A percentile compares a stretch with the other conserved stretches of the same genome.
Evolutionary conservation across 768 basidiomycete species (phyloP).

Genomic region (Thelephora aurantiotincta): DNA sequence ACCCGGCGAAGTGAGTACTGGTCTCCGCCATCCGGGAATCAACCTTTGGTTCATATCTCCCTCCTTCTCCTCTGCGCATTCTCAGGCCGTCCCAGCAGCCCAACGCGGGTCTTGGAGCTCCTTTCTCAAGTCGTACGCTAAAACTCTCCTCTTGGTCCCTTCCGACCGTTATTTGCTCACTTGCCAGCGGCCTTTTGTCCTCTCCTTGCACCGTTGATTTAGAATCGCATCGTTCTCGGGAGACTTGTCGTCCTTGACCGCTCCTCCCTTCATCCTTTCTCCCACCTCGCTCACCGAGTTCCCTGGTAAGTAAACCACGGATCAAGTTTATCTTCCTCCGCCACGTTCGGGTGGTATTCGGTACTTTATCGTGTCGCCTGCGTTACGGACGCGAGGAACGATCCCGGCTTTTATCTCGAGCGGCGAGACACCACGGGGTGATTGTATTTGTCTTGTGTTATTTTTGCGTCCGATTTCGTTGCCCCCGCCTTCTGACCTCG

Average conservation of each 20-base stretch:
- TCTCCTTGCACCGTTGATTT: constrained; percentile 3
- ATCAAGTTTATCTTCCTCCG: constrained; percentile 2
- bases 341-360: constrained; percentile 5
- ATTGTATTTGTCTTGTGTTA: constrained; percentile 3
- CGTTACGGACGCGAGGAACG: too few species aligned
- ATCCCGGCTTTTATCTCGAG: neutral
- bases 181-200: neutral
- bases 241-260: constrained; percentile 73
- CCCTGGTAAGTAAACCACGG: constrained; percentile 42
- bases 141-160: constrained; percentile 1
- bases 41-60: neutral
- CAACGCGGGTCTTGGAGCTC: constrained; percentile 83
- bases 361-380: too few species aligned
- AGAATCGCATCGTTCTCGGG: constrained; percentile 82
- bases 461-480: constrained; percentile 4
- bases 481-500: too few species aligned
- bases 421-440: neutral
- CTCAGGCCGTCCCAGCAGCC: constrained; percentile 62
- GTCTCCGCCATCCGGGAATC: neutral
- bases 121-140: constrained; percentile 77
- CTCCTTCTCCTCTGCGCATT: neutral
- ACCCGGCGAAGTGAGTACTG: constrained; percentile 5
- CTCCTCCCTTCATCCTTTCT: constrained; percentile 85
- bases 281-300: constrained; percentile 87
- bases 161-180: constrained; percentile 4